Evolutionary conservation across 2,329 filamentous ascomycete species (phyloP), one percentile per base, ranked within the genome.

Genomic region (Neofusicoccum sp.): DNA sequence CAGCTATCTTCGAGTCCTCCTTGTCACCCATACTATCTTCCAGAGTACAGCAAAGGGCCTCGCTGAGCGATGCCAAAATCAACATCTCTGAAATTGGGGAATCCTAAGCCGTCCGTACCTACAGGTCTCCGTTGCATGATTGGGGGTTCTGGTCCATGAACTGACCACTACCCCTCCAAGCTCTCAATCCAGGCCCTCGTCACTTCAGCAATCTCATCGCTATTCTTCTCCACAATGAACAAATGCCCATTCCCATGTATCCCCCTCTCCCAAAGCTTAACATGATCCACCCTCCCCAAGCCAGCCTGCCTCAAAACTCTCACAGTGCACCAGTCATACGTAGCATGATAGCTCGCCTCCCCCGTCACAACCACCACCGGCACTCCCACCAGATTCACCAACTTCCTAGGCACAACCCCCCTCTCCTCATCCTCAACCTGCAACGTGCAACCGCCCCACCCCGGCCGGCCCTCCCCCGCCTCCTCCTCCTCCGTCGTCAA

Each of bases 141-240:
- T n/a, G 38, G 12, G 16, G 38, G 14, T 40, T 40, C 16, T 40
- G 38, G 14, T n/a, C 7, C 2, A 7, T 36, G 34, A 24, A 53
- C 3, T 7, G 5, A 9, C 31, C 49, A 30, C 24, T 30, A 24
- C 8, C 8, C 34, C 12, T 30, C 34, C 26, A 54, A 31, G 36
- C 34, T 8, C 20, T 26, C 16, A 36, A 57, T 57, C 53, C 28
- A 45, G n/a, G 16, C 5, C 53, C 20, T 12, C n/a, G 20, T 28
- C 38, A 57, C 28, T 45, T 45, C 53, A 57, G 40, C 38, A 44
- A 57, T 34, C 41, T 43, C 40, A n/a, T 45, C 53, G 31, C 28
- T 45, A 24, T 45, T 45, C 38, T 57, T 33, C 28, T 57, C 53
- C 38, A 44, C 33, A n/a, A 45, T 44, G 16, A 57, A 57, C 28